A percentile compares a stretch with the other conserved stretches of the same genome.
Conservation (phyloP, 257 asterid species). For the Plantago ovata region DNA sequence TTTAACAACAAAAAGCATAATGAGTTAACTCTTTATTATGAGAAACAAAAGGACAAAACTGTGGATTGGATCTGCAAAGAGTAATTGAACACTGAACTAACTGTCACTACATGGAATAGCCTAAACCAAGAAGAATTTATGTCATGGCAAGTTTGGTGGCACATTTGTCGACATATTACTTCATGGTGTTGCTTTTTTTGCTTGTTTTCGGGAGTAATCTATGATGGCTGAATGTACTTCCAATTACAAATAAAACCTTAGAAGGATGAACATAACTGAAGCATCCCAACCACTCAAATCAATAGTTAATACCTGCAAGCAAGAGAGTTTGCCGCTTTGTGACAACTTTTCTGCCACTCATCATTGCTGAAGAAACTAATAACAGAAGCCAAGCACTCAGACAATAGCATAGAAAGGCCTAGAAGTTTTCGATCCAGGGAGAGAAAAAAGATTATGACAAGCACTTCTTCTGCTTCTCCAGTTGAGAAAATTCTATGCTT, state of each 20-base stretch:
- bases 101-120: too few relatives aligned
- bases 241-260: too few relatives aligned
- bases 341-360: conserved; percentile 63
- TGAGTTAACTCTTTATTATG: neutral
- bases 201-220: too few relatives aligned
- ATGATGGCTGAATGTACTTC: too few relatives aligned
- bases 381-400: conserved; percentile 53
- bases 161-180: too few relatives aligned
- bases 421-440: conserved; percentile 75
- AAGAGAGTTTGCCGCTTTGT: conserved; percentile 55
- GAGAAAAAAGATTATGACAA: conserved; percentile 46
- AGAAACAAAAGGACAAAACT: neutral
- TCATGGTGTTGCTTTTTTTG: too few relatives aligned
- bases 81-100: too few relatives aligned
- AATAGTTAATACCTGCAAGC: conserved; percentile 56
- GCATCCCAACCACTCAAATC: too few relatives aligned
- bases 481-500: conserved; percentile 36
- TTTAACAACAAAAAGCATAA: conserved; percentile 3
- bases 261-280: too few relatives aligned
- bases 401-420: conserved; percentile 56
- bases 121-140: too few relatives aligned
- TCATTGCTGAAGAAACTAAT: conserved; percentile 55
- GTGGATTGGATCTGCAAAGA: too few relatives aligned
- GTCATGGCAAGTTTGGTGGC: too few relatives aligned
- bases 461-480: conserved; percentile 72